Conservation (phyloP, 768 basidiomycete species). For the Agaricus blazei region DNA sequence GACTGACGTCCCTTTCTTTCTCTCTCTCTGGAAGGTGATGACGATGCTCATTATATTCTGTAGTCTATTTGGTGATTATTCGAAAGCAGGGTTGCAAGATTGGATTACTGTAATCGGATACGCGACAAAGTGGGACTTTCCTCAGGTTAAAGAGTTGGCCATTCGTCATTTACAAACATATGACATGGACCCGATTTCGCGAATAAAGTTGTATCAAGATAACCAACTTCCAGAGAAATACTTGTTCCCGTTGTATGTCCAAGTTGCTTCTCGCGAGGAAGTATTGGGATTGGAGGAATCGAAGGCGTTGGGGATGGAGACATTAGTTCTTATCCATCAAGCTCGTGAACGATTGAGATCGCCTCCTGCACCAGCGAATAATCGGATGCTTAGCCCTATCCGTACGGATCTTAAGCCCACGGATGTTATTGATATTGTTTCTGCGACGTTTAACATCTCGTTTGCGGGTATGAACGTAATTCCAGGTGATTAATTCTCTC, state of each 20-base stretch:
- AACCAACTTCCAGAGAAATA: slow-evolving; percentile 42
- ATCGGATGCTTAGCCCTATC: slow-evolving; percentile 16
- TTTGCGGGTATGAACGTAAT: not conserved
- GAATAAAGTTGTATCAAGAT: slow-evolving; percentile 49
- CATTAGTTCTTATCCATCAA: slow-evolving; percentile 39
- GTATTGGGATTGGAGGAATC: slow-evolving; percentile 54
- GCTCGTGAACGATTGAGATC: slow-evolving; percentile 45
- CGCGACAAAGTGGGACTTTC: slow-evolving; percentile 7
- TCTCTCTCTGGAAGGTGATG: not conserved
- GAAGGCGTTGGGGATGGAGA: slow-evolving; percentile 46
- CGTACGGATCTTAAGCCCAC: slow-evolving; percentile 14
- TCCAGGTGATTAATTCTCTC: not conserved
- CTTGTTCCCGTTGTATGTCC: slow-evolving; percentile 50
- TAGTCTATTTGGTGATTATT: slow-evolving; percentile 3
- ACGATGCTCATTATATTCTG: not conserved
- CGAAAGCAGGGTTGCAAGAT: not conserved
- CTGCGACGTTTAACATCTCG: slow-evolving; percentile 3
- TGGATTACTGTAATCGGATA: slow-evolving; percentile 9
- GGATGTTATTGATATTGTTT: slow-evolving; percentile 13
- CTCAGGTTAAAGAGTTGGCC: slow-evolving; percentile 5
- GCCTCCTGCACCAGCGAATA: slow-evolving; percentile 14
- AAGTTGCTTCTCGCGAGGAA: slow-evolving; percentile 45
- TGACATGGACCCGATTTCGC: slow-evolving; percentile 5
- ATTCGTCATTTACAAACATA: not conserved
- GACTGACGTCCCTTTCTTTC: too few species aligned